Evolutionary conservation across 208 protist species (phyloP).

Genomic region (Wallacemonas collosoma): DNA sequence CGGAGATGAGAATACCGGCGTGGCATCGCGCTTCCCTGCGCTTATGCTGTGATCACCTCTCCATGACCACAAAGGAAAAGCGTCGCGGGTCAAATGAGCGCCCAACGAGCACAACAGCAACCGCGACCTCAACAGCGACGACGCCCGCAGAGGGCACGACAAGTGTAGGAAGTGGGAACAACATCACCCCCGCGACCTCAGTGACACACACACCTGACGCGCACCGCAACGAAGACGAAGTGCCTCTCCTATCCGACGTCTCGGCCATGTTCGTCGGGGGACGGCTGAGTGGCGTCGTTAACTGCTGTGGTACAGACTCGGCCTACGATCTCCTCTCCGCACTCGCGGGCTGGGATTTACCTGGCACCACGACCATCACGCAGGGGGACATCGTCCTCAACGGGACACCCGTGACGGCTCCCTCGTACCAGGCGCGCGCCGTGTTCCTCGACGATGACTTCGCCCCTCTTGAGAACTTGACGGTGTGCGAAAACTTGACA

Average conservation of each 20-base stretch:
- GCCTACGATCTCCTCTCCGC: constrained; percentile 43
- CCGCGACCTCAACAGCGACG: neutral
- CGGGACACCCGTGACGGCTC: constrained; percentile 54
- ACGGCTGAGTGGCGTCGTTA: constrained; percentile 64
- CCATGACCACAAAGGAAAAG: neutral
- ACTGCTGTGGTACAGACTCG: constrained; percentile 49
- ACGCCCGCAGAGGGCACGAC: neutral
- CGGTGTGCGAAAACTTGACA: constrained; percentile 55
- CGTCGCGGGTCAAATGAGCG: neutral
- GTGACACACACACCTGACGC: neutral
- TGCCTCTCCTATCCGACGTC: constrained; percentile 34
- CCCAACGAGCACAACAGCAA: neutral
- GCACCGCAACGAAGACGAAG: neutral
- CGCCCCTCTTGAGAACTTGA: constrained; percentile 38
- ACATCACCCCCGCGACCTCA: neutral
- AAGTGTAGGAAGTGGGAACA: neutral
- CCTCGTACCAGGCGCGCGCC: constrained; percentile 36
- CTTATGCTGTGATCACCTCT: constrained; percentile 17
- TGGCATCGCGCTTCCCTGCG: constrained; percentile 7
- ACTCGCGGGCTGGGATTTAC: constrained; percentile 42
- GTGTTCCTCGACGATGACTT: constrained; percentile 41
- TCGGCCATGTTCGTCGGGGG: constrained; percentile 50
- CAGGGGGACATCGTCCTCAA: constrained; percentile 50
- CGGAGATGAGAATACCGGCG: neutral
- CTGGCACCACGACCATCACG: constrained; percentile 16